These are phyloP conservation scores for Batkoa obscura DNA, from an alignment of 371 early-diverging fungal genomes.

Conservation along the genomic window DNA sequence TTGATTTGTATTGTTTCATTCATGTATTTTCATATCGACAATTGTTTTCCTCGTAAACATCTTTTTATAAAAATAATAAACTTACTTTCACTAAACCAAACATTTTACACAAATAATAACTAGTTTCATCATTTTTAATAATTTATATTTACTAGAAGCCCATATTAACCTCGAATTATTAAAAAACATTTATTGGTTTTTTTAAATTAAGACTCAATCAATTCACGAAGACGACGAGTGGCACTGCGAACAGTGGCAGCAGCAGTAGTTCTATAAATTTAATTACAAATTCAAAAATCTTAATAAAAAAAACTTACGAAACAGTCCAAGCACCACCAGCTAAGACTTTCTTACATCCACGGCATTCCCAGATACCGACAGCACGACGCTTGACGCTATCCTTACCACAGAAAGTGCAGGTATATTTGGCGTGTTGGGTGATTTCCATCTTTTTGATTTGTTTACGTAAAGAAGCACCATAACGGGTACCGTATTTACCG, in stretches of 20 bases:
- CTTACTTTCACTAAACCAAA: too few species aligned
- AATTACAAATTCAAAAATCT: not conserved
- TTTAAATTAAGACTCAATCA: constrained; percentile 78
- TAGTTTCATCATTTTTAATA: too few species aligned
- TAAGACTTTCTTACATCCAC: constrained; percentile 86
- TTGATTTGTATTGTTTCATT: too few species aligned
- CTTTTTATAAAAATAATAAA: too few species aligned
- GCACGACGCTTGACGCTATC: constrained; percentile 90
- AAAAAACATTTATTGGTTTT: too few species aligned
- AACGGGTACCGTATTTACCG: constrained; percentile 99
- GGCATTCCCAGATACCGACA: constrained; percentile 99
- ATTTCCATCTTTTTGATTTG: constrained; percentile 99
- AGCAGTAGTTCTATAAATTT: constrained; percentile 53
- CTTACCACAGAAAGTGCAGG: constrained; percentile 98
- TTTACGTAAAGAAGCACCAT: constrained; percentile 99
- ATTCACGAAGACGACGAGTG: constrained; percentile 93
- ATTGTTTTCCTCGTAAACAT: too few species aligned
- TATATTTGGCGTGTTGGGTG: constrained; percentile 98
- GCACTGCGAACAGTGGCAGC: constrained; percentile 83
- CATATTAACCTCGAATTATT: too few species aligned
- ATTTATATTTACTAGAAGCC: too few species aligned
- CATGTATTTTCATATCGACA: too few species aligned
- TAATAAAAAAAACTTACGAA: constrained; percentile 30
- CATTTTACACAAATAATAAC: too few species aligned
- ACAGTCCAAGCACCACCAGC: constrained; percentile 99